These are phyloP conservation scores for Fonsecaea nubica DNA, from an alignment of 2,329 filamentous ascomycete genomes.

Conservation along the genomic window DNA sequence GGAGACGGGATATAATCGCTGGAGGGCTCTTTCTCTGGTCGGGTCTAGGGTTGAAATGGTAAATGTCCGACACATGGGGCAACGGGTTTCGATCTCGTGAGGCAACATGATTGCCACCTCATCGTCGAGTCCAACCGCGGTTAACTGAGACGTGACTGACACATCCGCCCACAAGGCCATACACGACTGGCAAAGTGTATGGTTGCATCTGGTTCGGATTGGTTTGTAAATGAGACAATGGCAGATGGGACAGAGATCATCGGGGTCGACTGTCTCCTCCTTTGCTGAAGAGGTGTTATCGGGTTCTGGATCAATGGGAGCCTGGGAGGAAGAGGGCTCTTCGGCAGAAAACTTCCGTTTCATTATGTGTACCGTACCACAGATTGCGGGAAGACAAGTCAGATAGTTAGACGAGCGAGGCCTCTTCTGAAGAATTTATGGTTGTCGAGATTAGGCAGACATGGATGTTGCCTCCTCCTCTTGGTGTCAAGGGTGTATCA, in stretches of 20 bases:
- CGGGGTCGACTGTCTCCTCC: constrained; percentile 30
- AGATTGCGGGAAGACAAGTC: not conserved
- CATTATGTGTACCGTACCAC: not conserved
- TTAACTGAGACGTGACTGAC: constrained; percentile 36
- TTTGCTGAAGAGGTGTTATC: not conserved
- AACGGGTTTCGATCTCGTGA: constrained; percentile 36
- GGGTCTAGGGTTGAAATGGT: constrained; percentile 32
- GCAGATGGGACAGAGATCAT: constrained; percentile 39
- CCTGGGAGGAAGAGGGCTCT: not conserved
- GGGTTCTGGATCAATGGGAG: not conserved
- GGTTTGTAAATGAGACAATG: constrained; percentile 36
- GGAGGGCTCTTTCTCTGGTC: constrained; percentile 20
- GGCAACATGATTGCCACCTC: constrained; percentile 30
- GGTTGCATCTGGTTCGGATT: constrained; percentile 35
- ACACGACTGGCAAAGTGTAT: constrained; percentile 37
- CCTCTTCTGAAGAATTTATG: not conserved
- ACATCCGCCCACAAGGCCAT: constrained; percentile 40
- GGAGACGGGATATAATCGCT: constrained; percentile 28
- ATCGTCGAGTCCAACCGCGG: constrained; percentile 34
- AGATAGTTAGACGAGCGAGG: not conserved
- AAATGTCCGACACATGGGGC: constrained; percentile 38
- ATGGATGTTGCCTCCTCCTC: not conserved
- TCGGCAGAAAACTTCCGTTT: constrained; percentile 3
- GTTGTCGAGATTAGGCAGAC: constrained; percentile 2
- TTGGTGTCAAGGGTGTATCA: no score